Base-by-base conservation (phyloP, 257 asterid species). In the Prunella vulgaris region DNA sequence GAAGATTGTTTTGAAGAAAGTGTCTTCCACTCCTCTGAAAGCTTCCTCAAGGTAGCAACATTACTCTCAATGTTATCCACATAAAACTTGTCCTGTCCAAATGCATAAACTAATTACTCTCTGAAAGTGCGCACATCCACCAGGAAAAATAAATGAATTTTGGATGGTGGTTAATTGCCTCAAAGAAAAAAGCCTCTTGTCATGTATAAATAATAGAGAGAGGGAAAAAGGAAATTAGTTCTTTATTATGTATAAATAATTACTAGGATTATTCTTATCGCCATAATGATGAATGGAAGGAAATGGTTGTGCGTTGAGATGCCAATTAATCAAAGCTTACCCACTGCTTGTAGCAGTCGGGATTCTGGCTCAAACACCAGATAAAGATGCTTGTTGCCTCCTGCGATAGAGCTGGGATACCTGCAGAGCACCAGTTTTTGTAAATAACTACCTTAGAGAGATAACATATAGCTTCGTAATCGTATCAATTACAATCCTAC, bases 281-380 rank as follows among this genome's bases (percentile, higher is more conserved):
- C 9, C 53, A 37, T 5, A 27, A n/a, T 52, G 22, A 40, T 38
- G 18, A 40, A 10, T 25, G 18, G 48, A 10, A 18, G 56, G 27
- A 49, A 30, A 54, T 2, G 9, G 22, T 20, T 40, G 59, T 7
- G 37, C 9, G 18, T 33, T 24, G 24, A 71, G 62, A 30, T 62
- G 40, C 30, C 22, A 5, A n/a, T 10, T 32, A 24, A 20, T 28
- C 17, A 68, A 33, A 69, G 22, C 93, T 70, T 85, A 92, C 95
- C 97, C 97, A 89, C 60, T 86, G 92, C 82, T 83, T 83, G 81
- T 83, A 89, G 78, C 95, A 87, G 52, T 89, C 97, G 7, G 89
- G 79, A 71, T 73, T 85, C 81, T 87, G 97, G 42, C 80, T 77
- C 88, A 91, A 84, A 80, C 89, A 81, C 96, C 96, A 89, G 49